These are phyloP conservation scores for Pyrus bretschneideri DNA, from an alignment of 306 rosid genomes.

Conservation along the genomic window DNA sequence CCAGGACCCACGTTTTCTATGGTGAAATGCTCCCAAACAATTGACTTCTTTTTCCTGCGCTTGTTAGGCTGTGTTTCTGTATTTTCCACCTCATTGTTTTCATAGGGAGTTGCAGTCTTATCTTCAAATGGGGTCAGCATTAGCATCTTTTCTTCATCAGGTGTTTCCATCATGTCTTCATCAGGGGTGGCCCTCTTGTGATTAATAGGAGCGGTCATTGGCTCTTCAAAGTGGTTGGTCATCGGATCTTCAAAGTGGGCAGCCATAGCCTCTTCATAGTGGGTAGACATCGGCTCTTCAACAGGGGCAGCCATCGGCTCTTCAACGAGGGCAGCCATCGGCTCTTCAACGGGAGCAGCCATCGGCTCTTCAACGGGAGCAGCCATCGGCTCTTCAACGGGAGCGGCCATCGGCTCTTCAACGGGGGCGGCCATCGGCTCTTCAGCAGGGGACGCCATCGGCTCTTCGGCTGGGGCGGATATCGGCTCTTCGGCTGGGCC, in stretches of 20 bases:
- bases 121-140: conserved; percentile 8
- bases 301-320: neutral
- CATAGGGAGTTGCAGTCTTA: conserved; percentile 11
- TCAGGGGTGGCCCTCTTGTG: conserved; percentile 40
- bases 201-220: conserved; percentile 17
- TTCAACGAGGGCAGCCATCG: neutral
- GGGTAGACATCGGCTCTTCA: neutral
- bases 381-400: neutral
- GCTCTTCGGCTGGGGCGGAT: neutral
- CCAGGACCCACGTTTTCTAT: conserved; percentile 76
- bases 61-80: conserved; percentile 71
- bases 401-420: conserved; percentile 12
- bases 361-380: neutral
- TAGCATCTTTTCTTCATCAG: conserved; percentile 21
- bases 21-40: conserved; percentile 95
- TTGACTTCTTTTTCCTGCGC: conserved; percentile 84
- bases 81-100: conserved; percentile 34
- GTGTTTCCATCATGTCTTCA: conserved; percentile 35
- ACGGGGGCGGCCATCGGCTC: neutral
- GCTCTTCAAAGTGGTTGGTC: conserved; percentile 8
- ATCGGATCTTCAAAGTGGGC: conserved; percentile 39
- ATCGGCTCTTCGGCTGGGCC: conserved; percentile 36
- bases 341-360: conserved; percentile 18
- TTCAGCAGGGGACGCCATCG: conserved; percentile 12
- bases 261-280: conserved; percentile 8